Evolutionary conservation across 306 rosid species (phyloP), one percentile per base, ranked within the genome.

Genomic region (Fragaria ananassa): DNA sequence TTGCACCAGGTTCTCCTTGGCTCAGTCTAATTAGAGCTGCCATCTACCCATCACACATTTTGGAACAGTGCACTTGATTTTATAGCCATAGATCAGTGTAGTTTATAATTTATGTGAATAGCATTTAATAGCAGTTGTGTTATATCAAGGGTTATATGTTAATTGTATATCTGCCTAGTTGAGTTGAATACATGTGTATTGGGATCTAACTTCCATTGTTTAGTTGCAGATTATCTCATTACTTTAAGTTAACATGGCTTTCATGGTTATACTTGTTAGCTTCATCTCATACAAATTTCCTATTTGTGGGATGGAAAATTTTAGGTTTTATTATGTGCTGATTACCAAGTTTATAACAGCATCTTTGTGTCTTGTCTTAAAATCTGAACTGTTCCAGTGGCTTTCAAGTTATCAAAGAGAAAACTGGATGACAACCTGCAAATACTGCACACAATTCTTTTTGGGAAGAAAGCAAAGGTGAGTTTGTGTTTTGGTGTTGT

Each of bases 371-470:
- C 56, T 71, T 79, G 79, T 80, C 81, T 87, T 71, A 83, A 74
- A 14, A 71, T 78, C 58, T 69, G 41, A 88, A 80, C 66, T 89
- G 72, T 84, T 91, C 81, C 89, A 96, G 99, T 96, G 88, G 91
- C 97, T 68, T 96, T 87, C 91, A 96, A 93, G 87, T 77, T 96
- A 82, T 89, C 96, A 0, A 96, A 96, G 96, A 88, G 99, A 86
- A 93, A 93, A 84, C 80, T 90, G 34, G 98, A 96, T 81, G 98
- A 96, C 71, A 93, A 85, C 80, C 90, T 96, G 75, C 98, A 96
- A 21, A 57, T 88, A 15, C 93, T 96, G 76, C 99, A 96, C 80
- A 81, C 78, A 19, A 78, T 96, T 79, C 94, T 96, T 74, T 96
- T 89, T 61, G 98, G 96, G 42, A 96, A 91, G 85, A 93, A 79